Evolutionary conservation across 2,329 filamentous ascomycete species (phyloP), one percentile per base, ranked within the genome.

Genomic region (Talaromyces sp.): DNA sequence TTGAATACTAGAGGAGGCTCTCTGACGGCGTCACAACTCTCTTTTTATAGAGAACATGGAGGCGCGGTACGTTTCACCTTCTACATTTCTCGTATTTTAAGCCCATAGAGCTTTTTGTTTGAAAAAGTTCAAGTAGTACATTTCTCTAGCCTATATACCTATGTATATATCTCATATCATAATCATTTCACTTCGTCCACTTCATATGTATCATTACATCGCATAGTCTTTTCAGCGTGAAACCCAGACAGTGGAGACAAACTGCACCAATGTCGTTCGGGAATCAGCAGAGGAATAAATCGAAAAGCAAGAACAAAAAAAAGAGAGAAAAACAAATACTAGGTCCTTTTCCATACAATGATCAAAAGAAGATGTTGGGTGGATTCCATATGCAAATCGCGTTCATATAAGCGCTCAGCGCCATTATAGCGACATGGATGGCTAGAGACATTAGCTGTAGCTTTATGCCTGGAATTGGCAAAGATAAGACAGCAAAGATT

Each of bases 401-500:
- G 5, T 67, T 71, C 58, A 72, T 64, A 65, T 71, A 71, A 67
- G 79, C 70, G 59, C 79, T 72, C 2, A 78, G 58, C 11, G 67
- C 67, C 4, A 85, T 71, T 7, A 81, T 67, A 0, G 76, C 55
- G 6, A 81, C 58, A 73, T 87, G 85, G 35, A 82, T 21, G 4
- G 73, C 53, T 9, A 82, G 67, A 43, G 84, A 69, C 17, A 78
- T 29, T 3, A 75, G 38, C 54, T 80, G 80, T 11, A 73, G 62
- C 46, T 66, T 66, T 52, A 75, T 56, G 13, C 75, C 73, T 49
- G 73, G 72, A 0, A 64, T 62, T 11, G 77, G 64, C 17, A 84
- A 73, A 64, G 93, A 90, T 13, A 91, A 67, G 1, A 83, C 85
- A 9, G 90, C 91, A 8, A 93, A 72, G 3, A 83, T 74, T 4